These are phyloP conservation scores for Globisporangium nagaii DNA, from an alignment of 352 stramenopile genomes.

Conservation along the genomic window DNA sequence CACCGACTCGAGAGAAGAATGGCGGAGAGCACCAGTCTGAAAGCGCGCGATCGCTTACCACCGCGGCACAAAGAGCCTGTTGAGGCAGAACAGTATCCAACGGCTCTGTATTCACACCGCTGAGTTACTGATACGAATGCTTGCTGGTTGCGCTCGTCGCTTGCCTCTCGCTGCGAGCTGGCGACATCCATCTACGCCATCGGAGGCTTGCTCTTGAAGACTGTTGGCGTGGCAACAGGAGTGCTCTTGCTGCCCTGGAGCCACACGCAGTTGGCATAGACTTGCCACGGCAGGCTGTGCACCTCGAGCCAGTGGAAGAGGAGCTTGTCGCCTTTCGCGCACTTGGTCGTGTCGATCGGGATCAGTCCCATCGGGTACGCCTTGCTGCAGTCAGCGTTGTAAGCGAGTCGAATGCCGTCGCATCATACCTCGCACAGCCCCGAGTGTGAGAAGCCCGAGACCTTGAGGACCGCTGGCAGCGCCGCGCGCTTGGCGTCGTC, in stretches of 20 bases:
- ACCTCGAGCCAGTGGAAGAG: conserved; percentile 55
- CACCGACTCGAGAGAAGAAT: too few species aligned
- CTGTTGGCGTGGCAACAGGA: too few species aligned
- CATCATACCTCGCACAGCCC: conserved; percentile 60
- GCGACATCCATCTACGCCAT: too few species aligned
- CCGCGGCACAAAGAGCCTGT: too few species aligned
- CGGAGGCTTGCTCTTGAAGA: too few species aligned
- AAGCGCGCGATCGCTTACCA: too few species aligned
- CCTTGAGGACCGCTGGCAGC: conserved; percentile 31
- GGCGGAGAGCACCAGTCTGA: too few species aligned
- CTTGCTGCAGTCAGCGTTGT: conserved; percentile 36
- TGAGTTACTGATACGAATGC: too few species aligned
- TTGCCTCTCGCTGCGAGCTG: too few species aligned
- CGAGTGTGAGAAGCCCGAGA: conserved; percentile 48
- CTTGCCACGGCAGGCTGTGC: conserved; percentile 48
- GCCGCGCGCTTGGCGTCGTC: conserved; percentile 24
- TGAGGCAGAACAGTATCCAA: too few species aligned
- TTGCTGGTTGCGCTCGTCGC: too few species aligned
- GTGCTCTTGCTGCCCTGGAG: conserved; percentile 12
- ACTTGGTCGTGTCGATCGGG: conserved; percentile 36
- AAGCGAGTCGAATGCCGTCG: conserved; percentile 44
- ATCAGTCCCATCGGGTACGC: conserved; percentile 31
- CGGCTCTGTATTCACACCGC: too few species aligned
- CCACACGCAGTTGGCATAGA: conserved; percentile 59
- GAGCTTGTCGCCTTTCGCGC: conserved; percentile 15